Base-by-base conservation (phyloP, 2,329 filamentous ascomycete species). In the Helicocarpus griseus region DNA sequence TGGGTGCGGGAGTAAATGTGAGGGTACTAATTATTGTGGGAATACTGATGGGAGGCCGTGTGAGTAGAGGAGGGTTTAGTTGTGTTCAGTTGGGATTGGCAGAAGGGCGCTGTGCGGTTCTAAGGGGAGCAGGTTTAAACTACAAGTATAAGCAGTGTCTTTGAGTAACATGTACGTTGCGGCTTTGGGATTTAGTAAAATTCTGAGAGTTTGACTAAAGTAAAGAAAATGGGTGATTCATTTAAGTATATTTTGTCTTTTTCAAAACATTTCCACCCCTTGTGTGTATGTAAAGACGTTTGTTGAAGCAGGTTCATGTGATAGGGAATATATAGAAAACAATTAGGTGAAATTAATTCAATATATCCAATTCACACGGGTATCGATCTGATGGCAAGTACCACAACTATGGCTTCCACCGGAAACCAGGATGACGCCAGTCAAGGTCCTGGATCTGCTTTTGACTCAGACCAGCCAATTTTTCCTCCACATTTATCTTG, bases 401-500 rank as follows among this genome's bases (percentile, higher is more conserved):
- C 9, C 2, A n/a, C 24, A 17, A 17, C n/a, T 68, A 29, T 52
- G 73, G 69, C 60, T 72, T 75, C 83, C 82, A 85, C 56, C 77
- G 72, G 61, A 85, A 85, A 3, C 68, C 77, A 3, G 83, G 83
- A 66, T 87, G 82, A 57, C 73, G 77, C 81, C 81, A 85, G 59
- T 85, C 82, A 57, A 85, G 62, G 60, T 82, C 77, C 58, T 81
- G 75, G 28, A 83, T 71, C 58, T 82, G 67, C 58, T 74, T 66
- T 53, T 70, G 67, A 5, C 70, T 72, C 60, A 83, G 52, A 0
- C 79, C 81, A 1, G 69, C 72, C 55, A 86, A 62, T 54, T 80
- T 77, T 4, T 70, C 64, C 62, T 82, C 80, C 3, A 80, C 69
- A 61, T 80, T 74, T 40, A 73, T 72, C n/a, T 58, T 61, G 19